phyloP scores from a whole-genome alignment of 345 rosid species.

The Abelmoschus esculentus region DNA sequence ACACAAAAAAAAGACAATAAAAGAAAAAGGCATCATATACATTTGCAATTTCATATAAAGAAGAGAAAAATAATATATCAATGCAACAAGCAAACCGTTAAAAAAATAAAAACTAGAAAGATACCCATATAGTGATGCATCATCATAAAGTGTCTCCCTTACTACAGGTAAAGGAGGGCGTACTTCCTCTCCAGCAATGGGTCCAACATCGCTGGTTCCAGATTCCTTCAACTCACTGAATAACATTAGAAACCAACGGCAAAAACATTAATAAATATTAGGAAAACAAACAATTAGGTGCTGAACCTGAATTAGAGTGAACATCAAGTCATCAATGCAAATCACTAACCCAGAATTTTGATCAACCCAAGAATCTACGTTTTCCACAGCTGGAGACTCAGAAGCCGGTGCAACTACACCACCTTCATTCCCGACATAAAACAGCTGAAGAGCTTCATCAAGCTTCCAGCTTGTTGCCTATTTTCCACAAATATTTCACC shows the following conservation, averaged over 20 bases:
- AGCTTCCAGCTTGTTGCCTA: slow-evolving; percentile 98
- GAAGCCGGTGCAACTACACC: slow-evolving; percentile 36
- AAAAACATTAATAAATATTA: slow-evolving; percentile 6
- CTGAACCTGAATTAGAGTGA: background rate
- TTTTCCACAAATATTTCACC: slow-evolving; percentile 9
- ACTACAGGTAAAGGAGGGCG: slow-evolving; percentile 96
- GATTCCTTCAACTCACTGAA: slow-evolving; percentile 35
- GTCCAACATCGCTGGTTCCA: slow-evolving; percentile 33
- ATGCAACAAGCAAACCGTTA: background rate
- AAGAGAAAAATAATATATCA: background rate
- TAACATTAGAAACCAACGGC: slow-evolving; percentile 14
- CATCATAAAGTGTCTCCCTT: slow-evolving; percentile 92
- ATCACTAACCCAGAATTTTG: background rate
- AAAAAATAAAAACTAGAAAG: slow-evolving; percentile 2
- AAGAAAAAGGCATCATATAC: background rate
- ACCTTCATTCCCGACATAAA: slow-evolving; percentile 75
- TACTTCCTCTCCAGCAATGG: slow-evolving; percentile 57
- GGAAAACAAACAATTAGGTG: background rate
- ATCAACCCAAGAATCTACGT: background rate
- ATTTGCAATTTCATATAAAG: background rate
- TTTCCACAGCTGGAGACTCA: slow-evolving; percentile 27
- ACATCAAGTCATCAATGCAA: background rate
- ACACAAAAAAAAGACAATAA: background rate
- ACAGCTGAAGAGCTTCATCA: slow-evolving; percentile 92
- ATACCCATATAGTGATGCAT: slow-evolving; percentile 55